These are phyloP conservation scores for Chlorella vulgaris DNA, from an alignment of 139 green algal genomes.

Conservation along the genomic window DNA sequence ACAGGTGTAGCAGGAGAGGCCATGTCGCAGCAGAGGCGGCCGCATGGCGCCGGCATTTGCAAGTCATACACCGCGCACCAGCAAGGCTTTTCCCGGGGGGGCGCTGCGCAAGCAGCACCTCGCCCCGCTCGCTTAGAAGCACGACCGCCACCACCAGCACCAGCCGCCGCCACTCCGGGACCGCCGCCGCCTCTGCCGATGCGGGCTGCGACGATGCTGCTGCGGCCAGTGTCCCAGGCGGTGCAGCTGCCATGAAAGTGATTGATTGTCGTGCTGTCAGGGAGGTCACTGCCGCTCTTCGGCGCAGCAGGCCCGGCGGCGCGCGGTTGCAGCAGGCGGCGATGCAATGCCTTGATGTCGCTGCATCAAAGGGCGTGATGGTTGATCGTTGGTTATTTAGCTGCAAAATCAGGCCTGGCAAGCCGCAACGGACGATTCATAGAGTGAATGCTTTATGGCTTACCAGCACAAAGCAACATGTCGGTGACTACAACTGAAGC, in stretches of 20 bases:
- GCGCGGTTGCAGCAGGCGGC: too few relatives aligned
- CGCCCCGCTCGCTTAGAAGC: constrained; percentile 49
- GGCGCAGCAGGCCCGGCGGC: not conserved
- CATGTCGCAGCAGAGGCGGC: too few relatives aligned
- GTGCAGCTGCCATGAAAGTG: not conserved
- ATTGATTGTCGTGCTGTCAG: not conserved
- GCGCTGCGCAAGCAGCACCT: constrained; percentile 71
- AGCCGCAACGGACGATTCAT: too few relatives aligned
- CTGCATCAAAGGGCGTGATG: too few relatives aligned
- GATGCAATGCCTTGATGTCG: too few relatives aligned
- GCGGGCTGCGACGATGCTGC: not conserved
- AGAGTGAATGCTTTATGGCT: too few relatives aligned
- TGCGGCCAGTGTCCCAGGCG: not conserved
- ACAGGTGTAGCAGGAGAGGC: too few relatives aligned
- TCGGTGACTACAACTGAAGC: too few relatives aligned
- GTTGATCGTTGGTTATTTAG: too few relatives aligned
- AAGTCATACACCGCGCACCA: not conserved
- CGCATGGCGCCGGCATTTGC: too few relatives aligned
- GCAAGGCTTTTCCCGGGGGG: constrained; percentile 71
- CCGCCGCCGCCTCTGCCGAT: not conserved
- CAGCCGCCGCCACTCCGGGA: constrained; percentile 19
- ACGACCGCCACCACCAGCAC: constrained; percentile 61
- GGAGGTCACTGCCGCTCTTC: not conserved
- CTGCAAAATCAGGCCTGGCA: too few relatives aligned
- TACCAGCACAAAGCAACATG: too few relatives aligned